These are phyloP conservation scores for Chalciporus sphaerocephalus DNA, from an alignment of 768 basidiomycete genomes.

Conservation along the genomic window DNA sequence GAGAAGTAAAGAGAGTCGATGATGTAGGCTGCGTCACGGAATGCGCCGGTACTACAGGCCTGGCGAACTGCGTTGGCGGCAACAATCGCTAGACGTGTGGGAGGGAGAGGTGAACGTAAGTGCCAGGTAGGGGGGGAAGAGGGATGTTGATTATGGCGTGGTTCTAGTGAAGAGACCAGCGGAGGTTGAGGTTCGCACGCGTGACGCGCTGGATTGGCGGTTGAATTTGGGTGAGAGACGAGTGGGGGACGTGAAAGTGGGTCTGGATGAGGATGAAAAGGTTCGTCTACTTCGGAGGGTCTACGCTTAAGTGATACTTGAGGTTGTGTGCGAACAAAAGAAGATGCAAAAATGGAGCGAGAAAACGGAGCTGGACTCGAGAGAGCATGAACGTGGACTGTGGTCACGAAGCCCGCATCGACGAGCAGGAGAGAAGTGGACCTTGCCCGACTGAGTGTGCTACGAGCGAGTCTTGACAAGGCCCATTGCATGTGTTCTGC, in stretches of 20 bases:
- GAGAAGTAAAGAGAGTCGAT: slow-evolving; percentile 55
- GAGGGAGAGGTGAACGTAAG: slow-evolving; percentile 4
- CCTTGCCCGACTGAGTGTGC: slow-evolving; percentile 26
- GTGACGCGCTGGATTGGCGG: neutral
- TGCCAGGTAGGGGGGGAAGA: neutral
- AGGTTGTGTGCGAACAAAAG: neutral
- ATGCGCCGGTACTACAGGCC: slow-evolving; percentile 38
- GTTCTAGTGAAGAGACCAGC: neutral
- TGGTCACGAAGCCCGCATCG: neutral
- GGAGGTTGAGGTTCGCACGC: neutral
- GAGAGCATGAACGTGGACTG: neutral
- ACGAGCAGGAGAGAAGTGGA: neutral
- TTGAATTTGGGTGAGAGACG: neutral
- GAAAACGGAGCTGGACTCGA: neutral
- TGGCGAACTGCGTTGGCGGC: slow-evolving; percentile 52
- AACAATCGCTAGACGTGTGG: slow-evolving; percentile 23
- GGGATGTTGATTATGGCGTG: neutral
- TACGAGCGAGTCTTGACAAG: slow-evolving; percentile 51
- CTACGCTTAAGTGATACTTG: slow-evolving; percentile 6
- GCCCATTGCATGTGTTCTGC: slow-evolving; percentile 71
- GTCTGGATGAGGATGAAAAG: neutral
- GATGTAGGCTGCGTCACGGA: slow-evolving; percentile 51
- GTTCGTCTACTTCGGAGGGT: neutral
- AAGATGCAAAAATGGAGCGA: slow-evolving; percentile 11
- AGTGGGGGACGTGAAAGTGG: neutral